Evolutionary conservation across 768 basidiomycete species (phyloP), one percentile per base, ranked within the genome.

Genomic region (Glaciozyma antarctica): DNA sequence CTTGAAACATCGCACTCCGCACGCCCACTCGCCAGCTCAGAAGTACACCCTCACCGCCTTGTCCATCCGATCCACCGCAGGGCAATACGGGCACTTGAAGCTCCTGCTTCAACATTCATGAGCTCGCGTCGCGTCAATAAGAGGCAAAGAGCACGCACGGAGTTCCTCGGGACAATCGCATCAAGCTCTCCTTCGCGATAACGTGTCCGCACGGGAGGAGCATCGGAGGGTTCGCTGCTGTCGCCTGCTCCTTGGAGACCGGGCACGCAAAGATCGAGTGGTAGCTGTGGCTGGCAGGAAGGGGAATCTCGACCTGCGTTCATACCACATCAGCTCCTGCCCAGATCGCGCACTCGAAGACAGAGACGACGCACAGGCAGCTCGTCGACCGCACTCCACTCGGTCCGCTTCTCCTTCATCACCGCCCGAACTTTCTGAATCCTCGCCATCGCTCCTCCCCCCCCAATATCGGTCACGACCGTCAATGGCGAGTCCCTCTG

Each of bases 261-360:
- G 95, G 90, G 76, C 95, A 99, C 55, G 91, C 86, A 76, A 99
- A 98, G 63, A 98, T 87, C 1, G 93, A 95, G 76, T 99, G 95
- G 77, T 93, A 98, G 34, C 91, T 82, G 73, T 93, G 87, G 69
- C 88, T 85, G 5, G 55, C 19, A 1, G 88, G 83, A 16, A 98
- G 75, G 1, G 89, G 89, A 68, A 98, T 89, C 78, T 97, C 94
- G 72, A 99, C 92, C 94, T 98, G 70, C 1, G 61, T 10, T 21
- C 16, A 10, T 26, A 10, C 28, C 44, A 55, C 19, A n/a, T 48
- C 47, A 48, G 38, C 26, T 41, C 24, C n/a, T 28, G 7, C n/a
- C 6, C 47, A 45, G 47, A 34, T 52, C 19, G 19, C 19, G 47
- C 9, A 16, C n/a, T 8, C 45, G 34, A 30, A 44, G 30, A 19